These are phyloP conservation scores for Grosmannia clavigera DNA, from an alignment of 2,329 filamentous ascomycete species.

Conservation along the genomic window DNA sequence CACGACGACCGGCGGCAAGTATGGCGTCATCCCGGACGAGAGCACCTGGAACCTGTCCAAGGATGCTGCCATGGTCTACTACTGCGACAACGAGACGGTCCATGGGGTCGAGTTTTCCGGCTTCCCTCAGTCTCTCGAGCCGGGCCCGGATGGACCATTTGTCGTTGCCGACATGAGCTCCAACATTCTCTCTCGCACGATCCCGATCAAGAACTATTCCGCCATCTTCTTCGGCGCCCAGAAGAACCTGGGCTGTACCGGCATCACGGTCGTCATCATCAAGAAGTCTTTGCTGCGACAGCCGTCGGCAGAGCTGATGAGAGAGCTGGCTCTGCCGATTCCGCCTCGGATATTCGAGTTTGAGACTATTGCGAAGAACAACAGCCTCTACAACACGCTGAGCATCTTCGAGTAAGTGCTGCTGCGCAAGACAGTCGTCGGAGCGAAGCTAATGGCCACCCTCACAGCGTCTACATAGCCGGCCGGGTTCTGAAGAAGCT, in stretches of 20 bases:
- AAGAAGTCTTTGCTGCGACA: slow-evolving; percentile 69
- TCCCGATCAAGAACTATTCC: slow-evolving; percentile 69
- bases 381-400: slow-evolving; percentile 90
- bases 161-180: slow-evolving; percentile 90
- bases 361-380: slow-evolving; percentile 78
- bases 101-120: slow-evolving; percentile 82
- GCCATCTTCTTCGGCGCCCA: slow-evolving; percentile 87
- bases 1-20: slow-evolving; percentile 59
- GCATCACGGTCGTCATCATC: slow-evolving; percentile 76
- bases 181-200: slow-evolving; percentile 73
- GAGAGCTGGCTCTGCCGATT: slow-evolving; percentile 63
- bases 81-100: slow-evolving; percentile 88
- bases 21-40: slow-evolving; percentile 70
- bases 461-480: slow-evolving; percentile 64
- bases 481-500: slow-evolving; percentile 78
- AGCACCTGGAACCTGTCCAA: slow-evolving; percentile 63
- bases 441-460: background rate
- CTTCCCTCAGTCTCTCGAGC: slow-evolving; percentile 53
- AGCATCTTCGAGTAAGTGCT: slow-evolving; percentile 67
- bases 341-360: slow-evolving; percentile 73
- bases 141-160: slow-evolving; percentile 49
- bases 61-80: slow-evolving; percentile 66
- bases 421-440: background rate
- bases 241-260: slow-evolving; percentile 83
- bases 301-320: slow-evolving; percentile 55